Conservation (phyloP, 2,329 filamentous ascomycete genomes). For the Phoma sp. region DNA sequence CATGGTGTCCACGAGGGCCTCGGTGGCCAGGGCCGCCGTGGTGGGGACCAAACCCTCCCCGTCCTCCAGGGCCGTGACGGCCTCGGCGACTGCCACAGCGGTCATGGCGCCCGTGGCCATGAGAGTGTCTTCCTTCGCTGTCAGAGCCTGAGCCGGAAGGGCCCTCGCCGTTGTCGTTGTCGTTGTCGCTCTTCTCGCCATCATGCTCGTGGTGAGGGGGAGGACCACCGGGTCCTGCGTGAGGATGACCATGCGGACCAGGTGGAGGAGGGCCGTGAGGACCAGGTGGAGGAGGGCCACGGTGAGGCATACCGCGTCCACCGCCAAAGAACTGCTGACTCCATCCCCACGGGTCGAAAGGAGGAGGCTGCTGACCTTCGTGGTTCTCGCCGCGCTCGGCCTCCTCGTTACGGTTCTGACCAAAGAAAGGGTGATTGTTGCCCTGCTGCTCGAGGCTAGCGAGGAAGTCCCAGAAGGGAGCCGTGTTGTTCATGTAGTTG, state of each 20-base stretch:
- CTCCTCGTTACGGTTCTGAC: slow-evolving; percentile 41
- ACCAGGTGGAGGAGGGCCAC: slow-evolving; percentile 37
- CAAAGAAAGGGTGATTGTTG: slow-evolving; percentile 54
- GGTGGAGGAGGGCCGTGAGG: slow-evolving; percentile 25
- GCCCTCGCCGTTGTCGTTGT: slow-evolving; percentile 38
- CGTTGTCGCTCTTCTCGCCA: slow-evolving; percentile 23
- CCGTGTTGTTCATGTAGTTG: slow-evolving; percentile 60
- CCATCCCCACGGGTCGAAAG: slow-evolving; percentile 45
- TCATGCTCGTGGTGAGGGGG: slow-evolving; percentile 17
- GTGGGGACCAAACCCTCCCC: slow-evolving; percentile 26
- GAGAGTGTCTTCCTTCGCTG: slow-evolving; percentile 29
- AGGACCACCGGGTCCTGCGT: not conserved
- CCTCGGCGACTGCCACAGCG: slow-evolving; percentile 31
- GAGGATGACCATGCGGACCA: slow-evolving; percentile 24
- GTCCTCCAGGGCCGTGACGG: slow-evolving; percentile 31
- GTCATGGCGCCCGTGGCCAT: slow-evolving; percentile 26
- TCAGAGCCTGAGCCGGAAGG: slow-evolving; percentile 38
- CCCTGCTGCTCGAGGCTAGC: slow-evolving; percentile 57
- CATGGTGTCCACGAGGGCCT: slow-evolving; percentile 8
- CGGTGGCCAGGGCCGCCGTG: slow-evolving; percentile 19
- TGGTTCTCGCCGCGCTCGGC: slow-evolving; percentile 32
- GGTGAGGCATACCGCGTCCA: slow-evolving; percentile 35
- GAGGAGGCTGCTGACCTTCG: slow-evolving; percentile 24
- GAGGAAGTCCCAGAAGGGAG: slow-evolving; percentile 64
- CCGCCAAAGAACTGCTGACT: slow-evolving; percentile 39